These are phyloP conservation scores for Citropsis articulata DNA, from an alignment of 345 rosid species.

Conservation along the genomic window DNA sequence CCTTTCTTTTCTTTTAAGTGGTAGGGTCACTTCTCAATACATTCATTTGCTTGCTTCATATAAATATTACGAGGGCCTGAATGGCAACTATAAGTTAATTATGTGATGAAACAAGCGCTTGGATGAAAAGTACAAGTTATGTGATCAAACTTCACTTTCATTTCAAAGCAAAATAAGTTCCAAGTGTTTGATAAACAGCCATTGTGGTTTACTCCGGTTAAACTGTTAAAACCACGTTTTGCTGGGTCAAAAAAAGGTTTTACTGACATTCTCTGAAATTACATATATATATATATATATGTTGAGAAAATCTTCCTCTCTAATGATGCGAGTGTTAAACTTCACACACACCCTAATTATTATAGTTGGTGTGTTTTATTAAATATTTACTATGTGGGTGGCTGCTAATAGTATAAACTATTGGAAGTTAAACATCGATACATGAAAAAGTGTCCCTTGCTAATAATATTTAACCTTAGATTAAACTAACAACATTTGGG, in stretches of 20 bases:
- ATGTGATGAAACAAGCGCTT: too few species aligned
- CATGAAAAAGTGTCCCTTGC: background rate
- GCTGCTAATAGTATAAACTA: background rate
- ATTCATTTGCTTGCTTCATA: background rate
- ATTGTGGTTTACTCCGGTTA: background rate
- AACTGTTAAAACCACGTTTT: background rate
- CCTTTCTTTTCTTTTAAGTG: conserved; percentile 8
- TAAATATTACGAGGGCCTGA: too few species aligned
- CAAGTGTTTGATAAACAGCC: background rate
- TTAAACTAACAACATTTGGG: background rate
- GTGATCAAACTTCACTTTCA: too few species aligned
- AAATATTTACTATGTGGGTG: background rate
- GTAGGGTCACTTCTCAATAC: background rate
- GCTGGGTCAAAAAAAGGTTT: background rate
- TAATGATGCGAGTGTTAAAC: background rate
- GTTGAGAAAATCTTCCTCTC: background rate
- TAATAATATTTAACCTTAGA: background rate
- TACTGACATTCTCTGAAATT: background rate
- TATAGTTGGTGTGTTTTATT: background rate
- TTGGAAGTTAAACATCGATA: background rate
- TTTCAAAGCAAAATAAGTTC: background rate
- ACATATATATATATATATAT: too few species aligned
- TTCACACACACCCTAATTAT: background rate
- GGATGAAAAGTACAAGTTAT: too few species aligned
- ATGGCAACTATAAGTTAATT: too few species aligned